phyloP scores from a whole-genome alignment of 1,284 basidiomycete genomes.

The Kalmanozyma brasiliensis region DNA sequence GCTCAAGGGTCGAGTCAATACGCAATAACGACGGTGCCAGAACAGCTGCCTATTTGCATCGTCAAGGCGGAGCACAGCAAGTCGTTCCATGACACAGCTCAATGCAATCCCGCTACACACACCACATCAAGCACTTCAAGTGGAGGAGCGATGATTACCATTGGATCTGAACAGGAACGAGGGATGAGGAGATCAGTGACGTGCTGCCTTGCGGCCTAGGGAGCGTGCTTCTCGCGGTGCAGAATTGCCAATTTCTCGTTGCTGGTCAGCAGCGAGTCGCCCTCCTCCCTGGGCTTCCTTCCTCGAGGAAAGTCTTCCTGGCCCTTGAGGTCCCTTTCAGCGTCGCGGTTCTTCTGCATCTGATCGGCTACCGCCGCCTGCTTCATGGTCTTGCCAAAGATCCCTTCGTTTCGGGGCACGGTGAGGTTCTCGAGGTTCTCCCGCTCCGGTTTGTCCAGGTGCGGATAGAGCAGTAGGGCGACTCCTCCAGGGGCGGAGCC shows the following conservation, averaged over 20 bases:
- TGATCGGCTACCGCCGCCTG: conserved; percentile 25
- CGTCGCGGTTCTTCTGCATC: conserved; percentile 13
- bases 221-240: conserved; percentile 15
- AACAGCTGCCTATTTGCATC: conserved; percentile 22
- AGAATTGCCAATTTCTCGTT: conserved; percentile 15
- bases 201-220: too few relatives aligned
- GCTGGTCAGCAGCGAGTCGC: conserved; percentile 1
- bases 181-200: too few relatives aligned
- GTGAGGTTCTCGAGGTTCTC: conserved; percentile 22
- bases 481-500: conserved; percentile 9
- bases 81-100: conserved; percentile 3
- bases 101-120: too few relatives aligned
- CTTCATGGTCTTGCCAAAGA: conserved; percentile 33
- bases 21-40: conserved; percentile 33
- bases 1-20: too few relatives aligned
- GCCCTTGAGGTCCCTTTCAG: conserved; percentile 8
- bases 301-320: conserved; percentile 1
- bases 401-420: conserved; percentile 6
- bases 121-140: too few relatives aligned
- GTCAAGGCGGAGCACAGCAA: conserved; percentile 7
- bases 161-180: too few relatives aligned
- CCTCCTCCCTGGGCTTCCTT: conserved; percentile 1
- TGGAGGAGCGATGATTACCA: too few relatives aligned
- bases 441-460: conserved; percentile 12
- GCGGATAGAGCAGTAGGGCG: conserved; percentile 7